Conservation (phyloP, 257 asterid species). For the Pogostemon cablin region DNA sequence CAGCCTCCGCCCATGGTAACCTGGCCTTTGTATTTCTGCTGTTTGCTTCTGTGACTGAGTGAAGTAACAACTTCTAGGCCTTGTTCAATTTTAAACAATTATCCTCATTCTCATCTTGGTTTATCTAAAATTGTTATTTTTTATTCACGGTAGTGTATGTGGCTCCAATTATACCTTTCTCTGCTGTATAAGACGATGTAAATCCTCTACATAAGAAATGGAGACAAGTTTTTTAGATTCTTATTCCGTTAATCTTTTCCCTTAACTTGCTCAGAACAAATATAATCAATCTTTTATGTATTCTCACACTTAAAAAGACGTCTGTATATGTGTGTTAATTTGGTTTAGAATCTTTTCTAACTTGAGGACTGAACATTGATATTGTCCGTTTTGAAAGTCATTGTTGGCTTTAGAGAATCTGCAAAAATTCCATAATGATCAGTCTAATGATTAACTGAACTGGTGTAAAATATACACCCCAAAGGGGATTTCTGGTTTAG, state of each 20-base stretch:
- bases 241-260: slow-evolving; percentile 3
- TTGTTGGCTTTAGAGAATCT: not conserved
- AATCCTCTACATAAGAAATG: slow-evolving; percentile 14
- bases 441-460: not conserved
- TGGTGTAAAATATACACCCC: not conserved
- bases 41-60: not conserved
- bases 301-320: not conserved
- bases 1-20: slow-evolving; percentile 91
- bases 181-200: not conserved
- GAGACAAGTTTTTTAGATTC: slow-evolving; percentile 5
- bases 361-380: slow-evolving; percentile 9
- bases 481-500: not conserved
- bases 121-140: too few species aligned
- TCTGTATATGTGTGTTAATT: not conserved
- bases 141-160: not conserved
- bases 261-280: slow-evolving; percentile 16
- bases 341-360: not conserved
- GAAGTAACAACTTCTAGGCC: not conserved
- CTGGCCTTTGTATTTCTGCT: not conserved
- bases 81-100: not conserved
- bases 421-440: not conserved
- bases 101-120: not conserved
- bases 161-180: slow-evolving; percentile 13
- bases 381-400: not conserved
- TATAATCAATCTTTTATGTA: not conserved